phyloP scores from a whole-genome alignment of 2,329 filamentous ascomycete genomes.

The Aureobasidium sp. region DNA sequence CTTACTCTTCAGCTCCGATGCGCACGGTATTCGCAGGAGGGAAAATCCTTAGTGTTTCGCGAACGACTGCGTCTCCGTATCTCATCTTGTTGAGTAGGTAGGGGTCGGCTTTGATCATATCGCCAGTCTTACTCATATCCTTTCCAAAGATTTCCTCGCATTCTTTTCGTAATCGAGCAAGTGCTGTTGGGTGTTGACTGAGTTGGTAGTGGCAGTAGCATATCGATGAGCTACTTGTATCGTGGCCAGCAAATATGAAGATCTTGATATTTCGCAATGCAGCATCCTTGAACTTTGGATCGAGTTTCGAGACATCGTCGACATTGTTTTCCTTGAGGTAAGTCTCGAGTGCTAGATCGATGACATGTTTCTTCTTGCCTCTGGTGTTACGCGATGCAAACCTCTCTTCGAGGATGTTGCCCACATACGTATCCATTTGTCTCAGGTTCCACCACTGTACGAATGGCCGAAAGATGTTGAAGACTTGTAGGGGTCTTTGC shows the following conservation, averaged over 20 bases:
- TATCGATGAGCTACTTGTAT: constrained; percentile 31
- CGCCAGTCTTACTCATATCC: constrained; percentile 27
- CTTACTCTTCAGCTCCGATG: constrained; percentile 18
- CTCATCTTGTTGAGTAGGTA: constrained; percentile 41
- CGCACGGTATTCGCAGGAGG: constrained; percentile 41
- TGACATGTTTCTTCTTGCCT: constrained; percentile 26
- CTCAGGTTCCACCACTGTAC: constrained; percentile 26
- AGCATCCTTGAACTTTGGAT: constrained; percentile 27
- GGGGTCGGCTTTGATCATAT: constrained; percentile 34
- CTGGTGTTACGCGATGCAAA: constrained; percentile 25
- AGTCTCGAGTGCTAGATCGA: constrained; percentile 27
- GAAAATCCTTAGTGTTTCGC: constrained; percentile 45
- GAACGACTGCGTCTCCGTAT: constrained; percentile 45
- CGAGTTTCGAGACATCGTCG: constrained; percentile 21
- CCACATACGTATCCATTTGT: constrained; percentile 28
- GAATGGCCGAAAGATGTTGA: constrained; percentile 29
- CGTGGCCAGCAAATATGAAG: constrained; percentile 35
- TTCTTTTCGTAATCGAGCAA: constrained; percentile 35
- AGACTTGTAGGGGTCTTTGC: constrained; percentile 28
- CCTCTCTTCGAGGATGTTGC: constrained; percentile 28
- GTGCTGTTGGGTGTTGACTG: constrained; percentile 24
- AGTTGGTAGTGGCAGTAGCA: constrained; percentile 34
- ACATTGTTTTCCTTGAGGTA: constrained; percentile 29
- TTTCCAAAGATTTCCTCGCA: constrained; percentile 44
- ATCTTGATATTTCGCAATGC: constrained; percentile 31